Evolutionary conservation across 805 yeast species (phyloP).

Genomic region (Myxozyma neglecta): DNA sequence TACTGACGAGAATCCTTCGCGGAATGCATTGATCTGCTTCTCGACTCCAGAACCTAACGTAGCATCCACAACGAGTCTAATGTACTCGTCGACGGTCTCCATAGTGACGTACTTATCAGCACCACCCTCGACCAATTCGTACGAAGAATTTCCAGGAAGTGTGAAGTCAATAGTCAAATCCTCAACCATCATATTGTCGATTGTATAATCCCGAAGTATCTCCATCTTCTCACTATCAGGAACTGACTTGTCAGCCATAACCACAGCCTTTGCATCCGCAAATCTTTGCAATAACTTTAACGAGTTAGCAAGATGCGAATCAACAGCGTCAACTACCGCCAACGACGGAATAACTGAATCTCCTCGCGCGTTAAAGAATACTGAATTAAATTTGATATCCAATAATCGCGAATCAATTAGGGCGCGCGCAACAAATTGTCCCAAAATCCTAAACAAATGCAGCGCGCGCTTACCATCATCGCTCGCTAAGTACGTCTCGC

Average conservation of each 20-base stretch:
- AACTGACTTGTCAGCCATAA: slow-evolving; percentile 21
- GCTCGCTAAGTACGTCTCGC: slow-evolving; percentile 33
- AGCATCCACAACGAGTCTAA: slow-evolving; percentile 56
- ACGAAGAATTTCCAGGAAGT: slow-evolving; percentile 71
- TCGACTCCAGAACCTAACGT: slow-evolving; percentile 64
- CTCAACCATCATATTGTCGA: slow-evolving; percentile 48
- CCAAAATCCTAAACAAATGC: slow-evolving; percentile 63
- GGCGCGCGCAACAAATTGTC: slow-evolving; percentile 83
- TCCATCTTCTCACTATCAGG: slow-evolving; percentile 11
- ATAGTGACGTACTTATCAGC: slow-evolving; percentile 49
- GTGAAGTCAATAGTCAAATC: slow-evolving; percentile 64
- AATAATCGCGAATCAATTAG: slow-evolving; percentile 82
- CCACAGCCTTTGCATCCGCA: slow-evolving; percentile 37
- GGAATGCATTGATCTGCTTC: slow-evolving; percentile 66
- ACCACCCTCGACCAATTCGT: slow-evolving; percentile 63
- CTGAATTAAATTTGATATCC: slow-evolving; percentile 73
- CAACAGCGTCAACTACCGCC: slow-evolving; percentile 52
- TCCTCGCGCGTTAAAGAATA: slow-evolving; percentile 57
- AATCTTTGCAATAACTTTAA: slow-evolving; percentile 52
- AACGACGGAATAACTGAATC: slow-evolving; percentile 38
- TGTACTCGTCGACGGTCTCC: slow-evolving; percentile 58
- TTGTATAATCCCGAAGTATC: slow-evolving; percentile 15
- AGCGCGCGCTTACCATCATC: slow-evolving; percentile 48
- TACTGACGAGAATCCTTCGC: slow-evolving; percentile 76
- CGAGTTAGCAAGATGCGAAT: slow-evolving; percentile 59